These are phyloP conservation scores for Rhizomucor pusillus DNA, from an alignment of 371 early-diverging fungal genomes.

Conservation along the genomic window DNA sequence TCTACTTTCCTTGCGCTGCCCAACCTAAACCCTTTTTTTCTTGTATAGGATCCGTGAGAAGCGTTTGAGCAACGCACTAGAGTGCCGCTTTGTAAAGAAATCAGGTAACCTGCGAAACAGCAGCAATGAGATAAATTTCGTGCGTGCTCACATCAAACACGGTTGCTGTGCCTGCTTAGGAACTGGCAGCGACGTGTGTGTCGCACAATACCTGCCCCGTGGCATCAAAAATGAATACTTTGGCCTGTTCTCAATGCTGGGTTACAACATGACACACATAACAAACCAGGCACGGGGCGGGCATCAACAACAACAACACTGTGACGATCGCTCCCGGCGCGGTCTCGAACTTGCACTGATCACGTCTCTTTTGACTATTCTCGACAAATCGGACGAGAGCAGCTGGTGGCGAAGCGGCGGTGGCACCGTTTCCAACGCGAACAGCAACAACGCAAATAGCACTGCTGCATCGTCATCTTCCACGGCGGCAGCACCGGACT, in stretches of 20 bases:
- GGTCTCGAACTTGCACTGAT: slow-evolving; percentile 29
- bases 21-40: neutral
- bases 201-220: slow-evolving; percentile 42
- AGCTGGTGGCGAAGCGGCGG: slow-evolving; percentile 11
- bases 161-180: neutral
- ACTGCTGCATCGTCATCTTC: no score
- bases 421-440: neutral
- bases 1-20: neutral
- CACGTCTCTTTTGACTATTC: slow-evolving; percentile 35
- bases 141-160: neutral
- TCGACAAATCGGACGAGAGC: slow-evolving; percentile 40
- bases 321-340: slow-evolving; percentile 15
- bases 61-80: slow-evolving; percentile 29
- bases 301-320: no score
- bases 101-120: slow-evolving; percentile 18
- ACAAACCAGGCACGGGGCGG: no score
- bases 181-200: slow-evolving; percentile 39
- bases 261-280: slow-evolving; percentile 30
- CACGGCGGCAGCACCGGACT: neutral
- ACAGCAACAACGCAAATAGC: slow-evolving; percentile 3
- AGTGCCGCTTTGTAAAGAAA: slow-evolving; percentile 35
- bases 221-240: slow-evolving; percentile 43
- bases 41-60: slow-evolving; percentile 37
- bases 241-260: slow-evolving; percentile 38
- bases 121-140: neutral